A percentile compares a stretch with the other conserved stretches of the same genome.
These are phyloP conservation scores for Fraxinus sp. DNA, from an alignment of 305 asterid species.

Conservation along the genomic window DNA sequence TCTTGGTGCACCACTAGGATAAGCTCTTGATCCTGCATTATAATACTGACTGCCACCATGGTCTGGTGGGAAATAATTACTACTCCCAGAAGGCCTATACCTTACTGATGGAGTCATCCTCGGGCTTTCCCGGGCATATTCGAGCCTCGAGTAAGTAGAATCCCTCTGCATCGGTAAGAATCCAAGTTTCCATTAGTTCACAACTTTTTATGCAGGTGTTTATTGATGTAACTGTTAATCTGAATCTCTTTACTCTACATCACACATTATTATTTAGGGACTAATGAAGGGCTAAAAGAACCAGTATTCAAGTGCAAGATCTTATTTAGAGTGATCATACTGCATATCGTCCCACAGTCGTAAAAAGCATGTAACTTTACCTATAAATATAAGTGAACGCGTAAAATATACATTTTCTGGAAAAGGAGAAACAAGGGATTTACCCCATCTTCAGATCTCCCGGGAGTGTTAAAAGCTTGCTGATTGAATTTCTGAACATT, in stretches of 20 bases:
- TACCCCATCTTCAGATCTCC: slow-evolving; percentile 91
- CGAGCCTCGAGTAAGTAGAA: slow-evolving; percentile 77
- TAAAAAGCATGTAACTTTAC: too few species aligned
- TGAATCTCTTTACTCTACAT: too few species aligned
- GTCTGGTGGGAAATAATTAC: slow-evolving; percentile 21
- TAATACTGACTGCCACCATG: slow-evolving; percentile 36
- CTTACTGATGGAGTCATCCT: slow-evolving; percentile 67
- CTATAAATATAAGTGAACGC: too few species aligned
- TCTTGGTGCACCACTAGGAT: slow-evolving; percentile 34
- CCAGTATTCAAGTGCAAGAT: background rate
- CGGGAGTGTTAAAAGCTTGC: slow-evolving; percentile 83
- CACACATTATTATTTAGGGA: too few species aligned
- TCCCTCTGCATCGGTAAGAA: slow-evolving; percentile 63
- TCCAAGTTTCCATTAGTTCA: background rate
- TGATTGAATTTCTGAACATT: slow-evolving; percentile 85
- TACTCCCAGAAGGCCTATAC: slow-evolving; percentile 34
- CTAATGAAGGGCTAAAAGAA: background rate
- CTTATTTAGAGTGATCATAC: too few species aligned
- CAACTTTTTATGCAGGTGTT: background rate
- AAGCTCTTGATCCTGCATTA: slow-evolving; percentile 51
- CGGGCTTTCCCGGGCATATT: slow-evolving; percentile 75
- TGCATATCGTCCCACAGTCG: too few species aligned
- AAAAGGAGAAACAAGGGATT: slow-evolving; percentile 2
- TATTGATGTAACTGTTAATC: background rate
- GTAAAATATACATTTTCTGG: too few species aligned